phyloP scores from a whole-genome alignment of 225 moss, liverwort and hornwort species.

The Straminergon stramineum region DNA sequence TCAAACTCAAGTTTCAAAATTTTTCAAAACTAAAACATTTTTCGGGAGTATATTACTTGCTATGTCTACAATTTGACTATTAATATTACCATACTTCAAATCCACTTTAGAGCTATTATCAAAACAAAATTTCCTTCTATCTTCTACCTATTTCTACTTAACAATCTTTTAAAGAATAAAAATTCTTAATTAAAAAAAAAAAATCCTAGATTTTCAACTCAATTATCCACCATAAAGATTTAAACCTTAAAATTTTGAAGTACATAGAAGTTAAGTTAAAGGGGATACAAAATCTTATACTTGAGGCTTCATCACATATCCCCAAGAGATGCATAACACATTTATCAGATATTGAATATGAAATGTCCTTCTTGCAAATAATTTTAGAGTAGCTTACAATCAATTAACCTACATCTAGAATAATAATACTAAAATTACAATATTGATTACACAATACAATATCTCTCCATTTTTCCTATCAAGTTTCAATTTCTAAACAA shows the following conservation, averaged over 20 bases:
- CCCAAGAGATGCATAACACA: not conserved
- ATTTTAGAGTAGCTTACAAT: not conserved
- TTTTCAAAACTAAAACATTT: too few relatives aligned
- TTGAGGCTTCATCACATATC: not conserved
- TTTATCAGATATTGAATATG: rapidly evolving
- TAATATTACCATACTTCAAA: not conserved
- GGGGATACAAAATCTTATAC: not conserved
- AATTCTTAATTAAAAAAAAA: too few relatives aligned
- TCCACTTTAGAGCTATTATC: not conserved
- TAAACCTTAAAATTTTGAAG: not conserved
- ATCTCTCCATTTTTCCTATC: not conserved
- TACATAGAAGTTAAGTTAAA: not conserved
- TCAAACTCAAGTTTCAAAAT: not conserved
- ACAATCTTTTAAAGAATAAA: not conserved
- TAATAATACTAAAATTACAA: not conserved
- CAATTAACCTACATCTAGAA: not conserved
- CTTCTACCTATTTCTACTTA: not conserved
- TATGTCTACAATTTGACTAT: not conserved
- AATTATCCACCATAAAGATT: not conserved
- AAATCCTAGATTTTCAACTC: not conserved
- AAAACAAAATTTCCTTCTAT: not conserved
- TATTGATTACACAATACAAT: not conserved
- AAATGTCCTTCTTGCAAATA: not conserved
- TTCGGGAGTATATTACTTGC: rapidly evolving
- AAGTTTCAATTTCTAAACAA: not conserved